These are phyloP conservation scores for Starmerella ratchasimensis DNA, from an alignment of 805 yeast species.

Conservation along the genomic window DNA sequence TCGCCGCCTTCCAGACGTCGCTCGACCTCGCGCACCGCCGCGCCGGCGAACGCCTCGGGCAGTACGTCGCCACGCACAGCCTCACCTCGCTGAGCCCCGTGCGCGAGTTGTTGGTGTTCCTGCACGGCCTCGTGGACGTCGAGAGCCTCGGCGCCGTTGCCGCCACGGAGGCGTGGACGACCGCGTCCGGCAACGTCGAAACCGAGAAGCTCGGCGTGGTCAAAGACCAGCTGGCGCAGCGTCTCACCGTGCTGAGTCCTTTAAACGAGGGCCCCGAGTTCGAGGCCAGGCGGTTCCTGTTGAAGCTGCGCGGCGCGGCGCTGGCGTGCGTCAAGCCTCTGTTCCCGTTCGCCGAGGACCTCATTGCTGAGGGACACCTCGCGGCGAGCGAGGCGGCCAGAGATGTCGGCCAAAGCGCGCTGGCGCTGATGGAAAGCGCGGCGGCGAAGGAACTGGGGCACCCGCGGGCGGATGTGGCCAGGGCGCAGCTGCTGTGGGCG, in stretches of 20 bases:
- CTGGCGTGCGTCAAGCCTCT: slow-evolving; percentile 5
- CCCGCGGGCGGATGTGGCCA: slow-evolving; percentile 11
- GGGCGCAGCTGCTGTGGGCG: slow-evolving; percentile 59
- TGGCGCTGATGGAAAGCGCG: slow-evolving; percentile 24
- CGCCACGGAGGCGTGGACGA: background rate
- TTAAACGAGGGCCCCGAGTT: slow-evolving; percentile 37
- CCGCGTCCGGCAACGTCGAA: background rate
- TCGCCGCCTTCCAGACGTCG: slow-evolving; percentile 28
- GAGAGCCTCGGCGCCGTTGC: slow-evolving; percentile 27
- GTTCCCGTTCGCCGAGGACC: slow-evolving; percentile 14
- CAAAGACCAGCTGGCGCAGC: slow-evolving; percentile 3
- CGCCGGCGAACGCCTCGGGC: slow-evolving; percentile 47
- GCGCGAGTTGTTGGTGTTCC: slow-evolving; percentile 32
- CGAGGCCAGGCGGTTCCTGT: slow-evolving; percentile 43
- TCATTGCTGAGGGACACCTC: slow-evolving; percentile 39
- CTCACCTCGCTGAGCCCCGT: slow-evolving; percentile 38
- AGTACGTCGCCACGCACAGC: slow-evolving; percentile 26
- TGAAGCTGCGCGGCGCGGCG: slow-evolving; percentile 46
- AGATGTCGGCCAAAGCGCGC: slow-evolving; percentile 50
- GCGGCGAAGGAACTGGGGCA: slow-evolving; percentile 14
- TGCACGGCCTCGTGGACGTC: slow-evolving; percentile 54
- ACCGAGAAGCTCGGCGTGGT: slow-evolving; percentile 1
- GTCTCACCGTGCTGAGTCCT: slow-evolving; percentile 19
- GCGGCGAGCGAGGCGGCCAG: slow-evolving; percentile 23
- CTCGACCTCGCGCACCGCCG: slow-evolving; percentile 40